Percentiles rank a stretch among this genome's conserved stretches.
phyloP scores from a whole-genome alignment of 176 grass and related monocot genomes.

The Oryza meridionalis region DNA sequence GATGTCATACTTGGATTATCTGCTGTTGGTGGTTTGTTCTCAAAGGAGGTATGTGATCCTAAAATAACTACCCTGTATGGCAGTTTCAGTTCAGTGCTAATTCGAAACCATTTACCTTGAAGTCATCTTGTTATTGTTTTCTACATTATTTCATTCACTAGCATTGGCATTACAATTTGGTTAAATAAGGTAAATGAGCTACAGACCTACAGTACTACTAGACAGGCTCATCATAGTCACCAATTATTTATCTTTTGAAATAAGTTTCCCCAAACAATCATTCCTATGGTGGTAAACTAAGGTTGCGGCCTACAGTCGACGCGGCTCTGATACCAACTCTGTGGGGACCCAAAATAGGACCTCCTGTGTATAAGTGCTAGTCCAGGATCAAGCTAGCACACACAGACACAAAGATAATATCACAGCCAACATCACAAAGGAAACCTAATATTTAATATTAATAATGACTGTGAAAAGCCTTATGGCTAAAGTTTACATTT shows the following conservation, averaged over 20 bases:
- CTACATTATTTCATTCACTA: constrained; percentile 8
- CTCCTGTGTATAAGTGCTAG: no score
- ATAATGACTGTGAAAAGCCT: no score
- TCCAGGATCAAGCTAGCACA: no score
- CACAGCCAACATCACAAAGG: no score
- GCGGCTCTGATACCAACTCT: no score
- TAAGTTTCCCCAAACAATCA: background rate
- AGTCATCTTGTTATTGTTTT: background rate
- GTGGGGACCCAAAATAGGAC: no score
- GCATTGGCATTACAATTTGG: background rate
- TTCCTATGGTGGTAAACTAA: background rate
- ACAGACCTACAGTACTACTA: constrained; percentile 1
- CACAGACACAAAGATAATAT: no score
- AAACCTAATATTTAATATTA: no score
- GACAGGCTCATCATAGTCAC: background rate
- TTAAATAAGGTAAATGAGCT: constrained; percentile 32
- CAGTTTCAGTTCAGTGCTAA: constrained; percentile 7
- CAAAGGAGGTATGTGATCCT: constrained; percentile 67
- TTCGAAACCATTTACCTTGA: constrained; percentile 19
- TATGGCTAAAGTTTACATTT: no score
- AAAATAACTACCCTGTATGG: constrained; percentile 13
- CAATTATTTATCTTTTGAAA: constrained; percentile 17
- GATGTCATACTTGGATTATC: constrained; percentile 98
- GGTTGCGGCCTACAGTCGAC: no score
- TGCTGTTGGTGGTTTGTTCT: constrained; percentile 97